Evolutionary conservation across 202 grass and related monocot genomes (phyloP).

Genomic region (Thinopyrum obtusiflorum): DNA sequence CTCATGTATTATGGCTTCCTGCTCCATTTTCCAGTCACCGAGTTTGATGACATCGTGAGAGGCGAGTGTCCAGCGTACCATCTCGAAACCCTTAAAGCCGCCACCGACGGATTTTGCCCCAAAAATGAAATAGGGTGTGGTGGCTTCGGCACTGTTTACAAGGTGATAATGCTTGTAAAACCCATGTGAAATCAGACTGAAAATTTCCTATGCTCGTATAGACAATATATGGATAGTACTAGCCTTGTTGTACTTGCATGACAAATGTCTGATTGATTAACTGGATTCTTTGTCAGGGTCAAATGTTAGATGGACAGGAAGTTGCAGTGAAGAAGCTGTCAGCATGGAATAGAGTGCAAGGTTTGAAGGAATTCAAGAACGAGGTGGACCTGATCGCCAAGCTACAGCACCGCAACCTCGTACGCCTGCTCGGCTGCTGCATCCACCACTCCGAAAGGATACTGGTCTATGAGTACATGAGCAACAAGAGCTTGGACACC

Average conservation of each 20-base stretch:
- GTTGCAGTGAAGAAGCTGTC: constrained; percentile 51
- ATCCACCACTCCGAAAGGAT: constrained; percentile 38
- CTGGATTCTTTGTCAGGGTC: constrained; percentile 21
- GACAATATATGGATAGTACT: not conserved
- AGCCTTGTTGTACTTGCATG: not conserved
- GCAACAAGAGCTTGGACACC: constrained; percentile 51
- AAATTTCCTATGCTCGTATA: not conserved
- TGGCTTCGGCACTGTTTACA: constrained; percentile 40
- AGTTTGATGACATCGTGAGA: not conserved
- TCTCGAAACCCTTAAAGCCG: not conserved
- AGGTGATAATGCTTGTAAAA: not conserved
- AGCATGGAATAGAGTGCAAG: constrained; percentile 26
- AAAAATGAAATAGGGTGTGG: constrained; percentile 23
- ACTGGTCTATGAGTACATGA: constrained; percentile 55
- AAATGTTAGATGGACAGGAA: constrained; percentile 33
- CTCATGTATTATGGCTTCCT: not conserved
- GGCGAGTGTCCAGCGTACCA: constrained; percentile 16
- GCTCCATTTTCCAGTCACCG: not conserved
- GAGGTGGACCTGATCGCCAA: constrained; percentile 54
- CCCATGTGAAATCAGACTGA: not conserved
- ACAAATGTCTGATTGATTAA: not conserved
- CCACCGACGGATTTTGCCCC: not conserved
- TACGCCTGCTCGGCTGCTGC: constrained; percentile 59
- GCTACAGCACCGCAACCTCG: constrained; percentile 59
- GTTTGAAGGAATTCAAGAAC: constrained; percentile 45